Evolutionary conservation across 345 rosid species (phyloP).

Genomic region (Camelina hispida): DNA sequence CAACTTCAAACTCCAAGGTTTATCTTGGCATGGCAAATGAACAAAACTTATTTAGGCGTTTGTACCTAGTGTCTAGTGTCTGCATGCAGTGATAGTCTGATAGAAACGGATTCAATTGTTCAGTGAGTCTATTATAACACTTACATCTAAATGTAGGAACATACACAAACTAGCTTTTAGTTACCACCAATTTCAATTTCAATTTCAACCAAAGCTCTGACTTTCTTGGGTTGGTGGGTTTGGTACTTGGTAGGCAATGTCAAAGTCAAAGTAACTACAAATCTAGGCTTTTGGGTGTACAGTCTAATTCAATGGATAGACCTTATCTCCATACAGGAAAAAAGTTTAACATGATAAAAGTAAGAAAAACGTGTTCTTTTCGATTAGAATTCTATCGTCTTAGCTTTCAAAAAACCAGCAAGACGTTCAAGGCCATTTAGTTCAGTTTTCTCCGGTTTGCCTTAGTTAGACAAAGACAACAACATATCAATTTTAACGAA

Average conservation of each 20-base stretch:
- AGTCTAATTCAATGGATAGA: neutral
- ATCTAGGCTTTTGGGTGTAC: neutral
- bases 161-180: constrained; percentile 11
- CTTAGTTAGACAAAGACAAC: neutral
- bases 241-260: constrained; percentile 17
- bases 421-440: constrained; percentile 18
- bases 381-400: neutral
- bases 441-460: neutral
- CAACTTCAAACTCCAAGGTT: neutral
- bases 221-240: constrained; percentile 7
- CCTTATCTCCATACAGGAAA: neutral
- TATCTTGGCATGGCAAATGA: constrained; percentile 12
- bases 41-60: constrained; percentile 5
- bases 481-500: neutral
- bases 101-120: neutral
- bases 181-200: constrained; percentile 7
- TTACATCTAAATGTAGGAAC: neutral
- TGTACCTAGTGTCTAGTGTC: neutral
- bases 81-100: neutral
- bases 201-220: constrained; percentile 6
- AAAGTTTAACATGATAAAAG: neutral
- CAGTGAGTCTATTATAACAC: neutral
- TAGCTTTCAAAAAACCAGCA: constrained; percentile 27
- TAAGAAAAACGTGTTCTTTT: neutral
- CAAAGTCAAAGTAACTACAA: constrained; percentile 24